Percentiles rank a stretch among this genome's conserved stretches.
Evolutionary conservation across 805 yeast genomes (phyloP).

Genomic region (Hemisphaericaspora nanyangensis): DNA sequence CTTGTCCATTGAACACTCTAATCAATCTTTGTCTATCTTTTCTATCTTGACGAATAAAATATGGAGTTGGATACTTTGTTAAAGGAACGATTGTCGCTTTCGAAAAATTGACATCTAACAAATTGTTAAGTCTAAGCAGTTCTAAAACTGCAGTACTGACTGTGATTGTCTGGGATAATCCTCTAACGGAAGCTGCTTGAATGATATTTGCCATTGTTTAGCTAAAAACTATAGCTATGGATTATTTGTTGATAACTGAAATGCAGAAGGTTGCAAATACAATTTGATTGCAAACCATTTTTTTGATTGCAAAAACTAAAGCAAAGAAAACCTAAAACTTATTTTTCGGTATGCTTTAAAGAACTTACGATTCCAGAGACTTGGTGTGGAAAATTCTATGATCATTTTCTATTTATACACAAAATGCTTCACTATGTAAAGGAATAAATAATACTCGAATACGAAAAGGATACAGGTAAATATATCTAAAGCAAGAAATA

Average conservation of each 20-base stretch:
- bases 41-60: slow-evolving; percentile 48
- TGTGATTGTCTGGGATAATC: slow-evolving; percentile 37
- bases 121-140: slow-evolving; percentile 35
- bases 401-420: background rate
- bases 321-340: too few species aligned
- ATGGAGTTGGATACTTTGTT: slow-evolving; percentile 34
- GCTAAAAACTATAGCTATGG: too few species aligned
- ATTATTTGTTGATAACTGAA: too few species aligned
- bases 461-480: too few species aligned
- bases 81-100: slow-evolving; percentile 41
- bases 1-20: slow-evolving; percentile 45
- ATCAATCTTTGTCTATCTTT: slow-evolving; percentile 41
- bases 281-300: background rate
- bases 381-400: too few species aligned
- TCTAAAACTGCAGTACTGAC: slow-evolving; percentile 41
- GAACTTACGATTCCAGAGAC: too few species aligned
- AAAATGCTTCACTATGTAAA: too few species aligned
- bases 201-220: slow-evolving; percentile 25
- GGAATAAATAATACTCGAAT: too few species aligned
- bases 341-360: background rate
- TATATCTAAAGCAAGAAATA: background rate
- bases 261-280: too few species aligned
- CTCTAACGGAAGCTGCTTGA: slow-evolving; percentile 47
- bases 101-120: slow-evolving; percentile 35
- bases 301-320: background rate